Conservation (phyloP, 2,329 filamentous ascomycete genomes). For the Fusarium phyllophilum region DNA sequence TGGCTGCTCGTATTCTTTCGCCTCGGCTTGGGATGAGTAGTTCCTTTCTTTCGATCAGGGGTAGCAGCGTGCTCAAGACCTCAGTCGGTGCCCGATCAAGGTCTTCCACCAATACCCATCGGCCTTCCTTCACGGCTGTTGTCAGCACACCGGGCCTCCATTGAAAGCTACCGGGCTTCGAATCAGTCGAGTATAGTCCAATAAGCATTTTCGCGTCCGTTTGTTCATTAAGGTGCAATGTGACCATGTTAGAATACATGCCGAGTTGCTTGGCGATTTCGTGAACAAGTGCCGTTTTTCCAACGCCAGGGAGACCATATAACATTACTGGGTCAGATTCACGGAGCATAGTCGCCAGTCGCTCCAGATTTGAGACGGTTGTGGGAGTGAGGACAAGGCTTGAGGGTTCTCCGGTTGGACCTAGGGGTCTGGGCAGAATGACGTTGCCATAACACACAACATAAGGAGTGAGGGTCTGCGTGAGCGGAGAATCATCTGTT, state of each 20-base stretch:
- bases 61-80: slow-evolving; percentile 90
- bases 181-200: slow-evolving; percentile 91
- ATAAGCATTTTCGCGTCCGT: slow-evolving; percentile 97
- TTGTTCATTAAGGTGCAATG: slow-evolving; percentile 95
- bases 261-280: slow-evolving; percentile 84
- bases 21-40: slow-evolving; percentile 89
- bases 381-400: slow-evolving; percentile 76
- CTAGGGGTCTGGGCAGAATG: slow-evolving; percentile 72
- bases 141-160: slow-evolving; percentile 95
- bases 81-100: slow-evolving; percentile 94
- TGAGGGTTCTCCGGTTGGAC: slow-evolving; percentile 57
- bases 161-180: slow-evolving; percentile 86
- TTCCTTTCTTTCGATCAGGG: slow-evolving; percentile 91
- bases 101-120: slow-evolving; percentile 98
- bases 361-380: slow-evolving; percentile 75
- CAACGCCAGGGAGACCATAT: slow-evolving; percentile 83
- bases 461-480: slow-evolving; percentile 65
- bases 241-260: slow-evolving; percentile 85
- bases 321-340: slow-evolving; percentile 78
- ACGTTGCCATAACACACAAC: slow-evolving; percentile 73
- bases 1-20: slow-evolving; percentile 83
- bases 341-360: slow-evolving; percentile 74
- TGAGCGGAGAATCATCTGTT: slow-evolving; percentile 12
- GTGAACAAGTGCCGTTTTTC: slow-evolving; percentile 88
- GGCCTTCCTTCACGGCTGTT: slow-evolving; percentile 90